These are phyloP conservation scores for Apophysomyces variabilis DNA, from an alignment of 371 early-diverging fungal genomes.

Conservation along the genomic window DNA sequence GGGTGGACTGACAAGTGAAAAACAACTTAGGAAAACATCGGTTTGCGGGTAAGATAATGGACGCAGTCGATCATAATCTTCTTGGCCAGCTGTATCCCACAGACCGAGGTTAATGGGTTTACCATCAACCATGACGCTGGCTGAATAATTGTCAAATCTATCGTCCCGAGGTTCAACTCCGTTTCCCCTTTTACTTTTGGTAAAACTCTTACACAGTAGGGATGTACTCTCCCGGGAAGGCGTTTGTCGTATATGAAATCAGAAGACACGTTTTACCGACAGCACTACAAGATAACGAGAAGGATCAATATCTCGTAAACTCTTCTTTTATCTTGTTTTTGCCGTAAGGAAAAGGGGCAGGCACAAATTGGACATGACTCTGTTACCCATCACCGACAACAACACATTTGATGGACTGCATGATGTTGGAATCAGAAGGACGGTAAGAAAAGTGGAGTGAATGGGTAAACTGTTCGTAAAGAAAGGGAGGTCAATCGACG, in stretches of 20 bases:
- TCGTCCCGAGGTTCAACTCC: constrained; percentile 7
- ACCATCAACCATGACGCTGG: constrained; percentile 94
- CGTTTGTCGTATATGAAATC: constrained; percentile 96
- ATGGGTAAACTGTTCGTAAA: neutral
- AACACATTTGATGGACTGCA: constrained; percentile 11
- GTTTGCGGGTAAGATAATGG: constrained; percentile 95
- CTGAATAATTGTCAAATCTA: constrained; percentile 96
- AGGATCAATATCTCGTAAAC: no score
- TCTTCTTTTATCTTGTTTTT: no score
- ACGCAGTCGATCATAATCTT: constrained; percentile 96
- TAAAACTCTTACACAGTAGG: constrained; percentile 87
- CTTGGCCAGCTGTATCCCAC: constrained; percentile 99
- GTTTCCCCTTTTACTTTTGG: constrained; percentile 2
- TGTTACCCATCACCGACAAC: constrained; percentile 4
- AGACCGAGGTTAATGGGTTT: constrained; percentile 93
- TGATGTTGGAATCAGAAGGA: neutral
- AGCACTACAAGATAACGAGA: constrained; percentile 57
- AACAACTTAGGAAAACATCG: constrained; percentile 91
- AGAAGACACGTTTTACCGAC: constrained; percentile 96
- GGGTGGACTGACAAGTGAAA: constrained; percentile 87
- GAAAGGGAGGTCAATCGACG: neutral
- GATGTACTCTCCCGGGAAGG: constrained; percentile 97
- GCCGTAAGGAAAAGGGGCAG: neutral
- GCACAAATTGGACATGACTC: neutral
- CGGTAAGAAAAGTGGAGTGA: neutral